Evolutionary conservation across 805 yeast genomes (phyloP), one percentile per base, ranked within the genome.

Genomic region (Ogataea henricii): DNA sequence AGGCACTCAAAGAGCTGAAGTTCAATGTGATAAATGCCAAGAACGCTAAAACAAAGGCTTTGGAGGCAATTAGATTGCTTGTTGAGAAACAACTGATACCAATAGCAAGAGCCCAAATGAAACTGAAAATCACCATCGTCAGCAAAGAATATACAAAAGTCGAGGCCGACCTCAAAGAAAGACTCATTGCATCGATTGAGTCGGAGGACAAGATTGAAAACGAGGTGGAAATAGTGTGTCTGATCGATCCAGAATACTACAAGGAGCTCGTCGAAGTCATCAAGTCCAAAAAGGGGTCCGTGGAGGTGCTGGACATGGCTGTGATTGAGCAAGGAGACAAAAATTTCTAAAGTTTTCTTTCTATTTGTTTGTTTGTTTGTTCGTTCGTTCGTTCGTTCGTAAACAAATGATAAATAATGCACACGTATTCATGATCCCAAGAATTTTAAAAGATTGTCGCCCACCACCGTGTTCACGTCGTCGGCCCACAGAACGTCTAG

Each of bases 401-500:
- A 38, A 44, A 14, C 14, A n/a, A 35, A 38, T 25, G 30, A 37
- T 43, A 35, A 37, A 27, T 29, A 35, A 33, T 40, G 26, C 6
- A 9, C 9, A 14, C 4, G 30, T 14, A 6, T 14, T 39, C 35
- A 23, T 34, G 14, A 39, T 6, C 43, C 33, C 30, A 76, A 49
- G 50, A 71, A 73, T 3, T 60, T 56, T 3, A 73, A 44, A 23
- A 78, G 55, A 9, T 71, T 74, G 42, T 65, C 66, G 1, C 95
- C 96, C 17, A 92, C 78, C 37, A 73, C 76, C 3, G 79, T 81
- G 22, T 79, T 72, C 1, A 83, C 83, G 60, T 88, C 91, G 58
- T 78, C 82, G 0, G 97, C 92, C 99, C 99, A 92, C 12, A 91
- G 71, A 0, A 90, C 96, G 66, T 92, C 99, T 44, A 92, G 69